These are phyloP conservation scores for Sclerotinia glacialis DNA, from an alignment of 2,329 filamentous ascomycete genomes.

Conservation along the genomic window DNA sequence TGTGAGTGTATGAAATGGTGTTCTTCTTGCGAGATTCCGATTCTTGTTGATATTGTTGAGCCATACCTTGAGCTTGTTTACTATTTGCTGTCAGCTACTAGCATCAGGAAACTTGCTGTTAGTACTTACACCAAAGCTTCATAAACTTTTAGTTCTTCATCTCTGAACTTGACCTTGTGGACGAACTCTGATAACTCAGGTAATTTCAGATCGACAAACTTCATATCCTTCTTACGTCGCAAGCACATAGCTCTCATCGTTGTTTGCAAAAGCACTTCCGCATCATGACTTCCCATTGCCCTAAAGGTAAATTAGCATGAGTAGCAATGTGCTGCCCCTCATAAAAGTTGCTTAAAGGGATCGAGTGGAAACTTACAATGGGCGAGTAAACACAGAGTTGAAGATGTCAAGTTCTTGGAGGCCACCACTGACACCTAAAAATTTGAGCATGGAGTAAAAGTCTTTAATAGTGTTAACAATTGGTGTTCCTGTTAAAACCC, in stretches of 20 bases:
- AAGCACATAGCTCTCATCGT: conserved; percentile 80
- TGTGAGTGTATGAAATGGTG: conserved; percentile 62
- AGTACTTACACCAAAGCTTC: conserved; percentile 62
- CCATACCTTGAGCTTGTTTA: conserved; percentile 69
- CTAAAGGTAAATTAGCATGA: conserved; percentile 5
- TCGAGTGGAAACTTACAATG: conserved; percentile 46
- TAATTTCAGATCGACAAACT: conserved; percentile 76
- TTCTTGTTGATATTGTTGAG: conserved; percentile 54
- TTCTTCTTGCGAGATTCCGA: conserved; percentile 38
- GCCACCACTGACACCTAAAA: conserved; percentile 72
- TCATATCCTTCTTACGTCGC: conserved; percentile 82
- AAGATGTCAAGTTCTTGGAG: conserved; percentile 72
- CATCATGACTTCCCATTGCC: conserved; percentile 53
- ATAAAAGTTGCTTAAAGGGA: neutral
- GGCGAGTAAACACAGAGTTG: conserved; percentile 67
- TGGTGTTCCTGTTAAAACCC: conserved; percentile 78
- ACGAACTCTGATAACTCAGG: conserved; percentile 76
- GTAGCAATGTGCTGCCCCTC: neutral
- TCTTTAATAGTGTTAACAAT: conserved; percentile 83
- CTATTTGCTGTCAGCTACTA: conserved; percentile 42
- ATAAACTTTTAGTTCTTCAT: conserved; percentile 75
- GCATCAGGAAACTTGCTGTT: neutral
- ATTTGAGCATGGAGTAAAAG: conserved; percentile 75
- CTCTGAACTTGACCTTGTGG: conserved; percentile 68
- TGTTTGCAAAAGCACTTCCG: conserved; percentile 65